Evolutionary conservation across 768 basidiomycete genomes (phyloP), one percentile per base, ranked within the genome.

Genomic region (Termitomyces sp.): DNA sequence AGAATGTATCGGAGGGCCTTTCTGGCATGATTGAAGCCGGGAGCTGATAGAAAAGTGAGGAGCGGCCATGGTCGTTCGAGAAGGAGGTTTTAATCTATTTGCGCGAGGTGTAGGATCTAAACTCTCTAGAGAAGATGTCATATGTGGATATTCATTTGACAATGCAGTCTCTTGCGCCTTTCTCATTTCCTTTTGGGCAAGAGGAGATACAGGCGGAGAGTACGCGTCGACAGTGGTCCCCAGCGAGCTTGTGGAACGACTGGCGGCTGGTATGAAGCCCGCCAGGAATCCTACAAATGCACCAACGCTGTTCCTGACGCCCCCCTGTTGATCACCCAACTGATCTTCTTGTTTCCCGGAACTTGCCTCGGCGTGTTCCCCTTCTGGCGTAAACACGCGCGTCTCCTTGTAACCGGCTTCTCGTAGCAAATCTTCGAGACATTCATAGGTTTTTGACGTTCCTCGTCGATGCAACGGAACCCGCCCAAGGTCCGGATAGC

Each of bases 351-450:
- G 65, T 12, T 68, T 65, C 11, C 64, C 64, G 20, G 64, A 62
- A 23, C 66, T 66, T 16, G 71, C 72, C 16, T 65, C 63, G 36
- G 80, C 41, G 40, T 45, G 78, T 56, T 92, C 89, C 4, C 78
- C 74, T 68, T 94, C 91, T 7, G 94, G 93, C 0, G 94, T 94
- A 63, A 91, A 89, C 11, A 97, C 79, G 40, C 93, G 81, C 3
- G 92, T 94, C 65, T 96, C 94, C 68, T 92, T 93, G 76, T 94
- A 95, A 2, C 94, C 94, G 1, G 91, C 91, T 66, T 93, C 89
- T 47, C 83, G 77, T 25, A 97, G 77, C 16, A 97, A 76, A 70
- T 94, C 91, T 60, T 94, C 94, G 18, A 96, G 78, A 5, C 83
- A 78, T 60, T 94, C 92, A 59, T 92, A 94, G 4, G 83, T 89